Conservation (phyloP, 164 flowering plant genomes). For the Akebia trifoliata region DNA sequence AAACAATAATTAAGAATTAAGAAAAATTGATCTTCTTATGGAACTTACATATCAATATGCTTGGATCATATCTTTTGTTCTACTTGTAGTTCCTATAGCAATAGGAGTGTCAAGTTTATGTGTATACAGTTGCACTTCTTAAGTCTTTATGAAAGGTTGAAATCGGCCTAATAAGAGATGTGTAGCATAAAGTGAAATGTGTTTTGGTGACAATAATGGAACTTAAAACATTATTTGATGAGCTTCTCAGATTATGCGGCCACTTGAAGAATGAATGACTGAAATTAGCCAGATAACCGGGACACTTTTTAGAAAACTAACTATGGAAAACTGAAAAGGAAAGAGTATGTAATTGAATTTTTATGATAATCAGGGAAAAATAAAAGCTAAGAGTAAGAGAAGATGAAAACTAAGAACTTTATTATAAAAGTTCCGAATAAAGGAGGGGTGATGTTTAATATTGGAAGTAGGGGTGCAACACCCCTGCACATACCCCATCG, state of each 20-base stretch:
- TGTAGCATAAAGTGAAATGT: not conserved
- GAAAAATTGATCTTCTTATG: too few species aligned
- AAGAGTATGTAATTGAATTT: not conserved
- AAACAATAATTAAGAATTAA: too few species aligned
- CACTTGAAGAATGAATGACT: not conserved
- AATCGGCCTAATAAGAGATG: not conserved
- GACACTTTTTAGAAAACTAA: not conserved
- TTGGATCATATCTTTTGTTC: not conserved
- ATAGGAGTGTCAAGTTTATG: not conserved
- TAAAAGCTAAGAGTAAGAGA: not conserved
- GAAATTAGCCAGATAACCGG: not conserved
- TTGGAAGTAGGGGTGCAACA: too few species aligned
- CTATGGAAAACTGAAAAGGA: not conserved
- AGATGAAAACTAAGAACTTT: not conserved
- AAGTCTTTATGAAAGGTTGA: not conserved
- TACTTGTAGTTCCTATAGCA: not conserved
- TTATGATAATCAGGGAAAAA: not conserved
- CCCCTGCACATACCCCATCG: too few species aligned
- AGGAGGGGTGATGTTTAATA: too few species aligned
- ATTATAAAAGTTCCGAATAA: too few species aligned
- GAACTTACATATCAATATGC: not conserved
- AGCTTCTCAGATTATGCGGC: not conserved
- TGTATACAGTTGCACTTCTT: not conserved
- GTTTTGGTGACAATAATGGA: not conserved
- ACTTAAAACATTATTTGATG: not conserved